A percentile compares a stretch with the other conserved stretches of the same genome.
Conservation (phyloP, 805 yeast species). For the Yarrowia osloensis region DNA sequence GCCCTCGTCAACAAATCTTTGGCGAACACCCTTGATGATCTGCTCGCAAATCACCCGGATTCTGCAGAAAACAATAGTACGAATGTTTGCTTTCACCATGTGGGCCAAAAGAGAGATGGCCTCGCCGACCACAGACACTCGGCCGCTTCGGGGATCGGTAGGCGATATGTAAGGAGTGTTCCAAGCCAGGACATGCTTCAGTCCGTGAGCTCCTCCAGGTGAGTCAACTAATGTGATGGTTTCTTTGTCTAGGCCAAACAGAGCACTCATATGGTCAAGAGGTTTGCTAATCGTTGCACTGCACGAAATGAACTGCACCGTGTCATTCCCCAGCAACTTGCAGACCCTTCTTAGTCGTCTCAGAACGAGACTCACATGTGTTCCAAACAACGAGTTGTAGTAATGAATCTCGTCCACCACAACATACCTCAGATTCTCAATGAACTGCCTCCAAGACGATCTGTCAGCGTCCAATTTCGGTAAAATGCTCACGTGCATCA, state of each 20-base stretch:
- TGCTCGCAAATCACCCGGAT: conserved; percentile 85
- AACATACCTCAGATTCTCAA: conserved; percentile 64
- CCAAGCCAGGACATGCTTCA: conserved; percentile 77
- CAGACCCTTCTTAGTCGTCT: conserved; percentile 74
- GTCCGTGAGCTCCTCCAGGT: conserved; percentile 90
- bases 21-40: conserved; percentile 78
- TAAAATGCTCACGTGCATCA: conserved; percentile 78
- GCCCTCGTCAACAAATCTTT: conserved; percentile 50
- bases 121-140: conserved; percentile 72
- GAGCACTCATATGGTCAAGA: conserved; percentile 62
- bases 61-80: conserved; percentile 88
- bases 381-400: conserved; percentile 84
- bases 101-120: conserved; percentile 74
- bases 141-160: conserved; percentile 56
- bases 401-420: conserved; percentile 85
- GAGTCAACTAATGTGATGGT: conserved; percentile 50
- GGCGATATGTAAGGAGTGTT: conserved; percentile 73
- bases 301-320: conserved; percentile 75
- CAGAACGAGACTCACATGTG: conserved; percentile 85
- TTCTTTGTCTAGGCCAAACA: conserved; percentile 60
- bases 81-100: conserved; percentile 61
- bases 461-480: conserved; percentile 50
- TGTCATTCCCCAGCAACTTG: conserved; percentile 52
- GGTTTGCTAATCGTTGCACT: conserved; percentile 91
- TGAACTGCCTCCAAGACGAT: conserved; percentile 55